Evolutionary conservation across 306 rosid species (phyloP), one percentile per base, ranked within the genome.

Genomic region (Vigna radiata): DNA sequence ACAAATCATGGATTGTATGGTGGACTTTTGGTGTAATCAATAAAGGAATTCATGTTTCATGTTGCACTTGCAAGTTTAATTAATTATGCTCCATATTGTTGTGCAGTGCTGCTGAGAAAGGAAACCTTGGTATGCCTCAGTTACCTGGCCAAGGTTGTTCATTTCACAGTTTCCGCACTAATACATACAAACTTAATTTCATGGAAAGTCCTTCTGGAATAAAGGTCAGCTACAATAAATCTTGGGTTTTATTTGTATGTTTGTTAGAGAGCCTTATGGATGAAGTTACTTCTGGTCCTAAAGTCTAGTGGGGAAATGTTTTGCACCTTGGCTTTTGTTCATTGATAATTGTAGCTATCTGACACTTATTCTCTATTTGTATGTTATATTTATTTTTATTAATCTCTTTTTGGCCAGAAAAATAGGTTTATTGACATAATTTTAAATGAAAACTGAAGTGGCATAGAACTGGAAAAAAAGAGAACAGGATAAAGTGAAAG

Each of bases 71-170:
- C 76, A 33, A 77, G 60, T 70, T 63, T 78, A 31, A 47, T 47
- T 59, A 56, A 39, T 31, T 16, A 13, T 33, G 17, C 39, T 64
- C 54, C 31, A 15, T 21, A 50, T 62, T 70, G 71, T 76, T 78
- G 83, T 85, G 79, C 85, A 91, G 98, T 59, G 88, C 90, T 59
- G 89, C 87, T 11, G 96, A 92, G 58, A 96, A 84, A 86, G 96
- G 93, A 53, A 96, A 96, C 80, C 99, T 96, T 43, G 99, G 97
- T 9, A 89, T 95, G 77, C 97, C 97, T 63, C 99, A 95, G 79
- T 82, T 95, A 81, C 93, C 97, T 9, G 99, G 99, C 54, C 97
- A 95, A 85, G 99, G 99, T 56, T 95, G 99, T 78, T 95, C 97
- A n/a, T 92, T 95, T 85, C 99, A 95, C 64, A 92, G 99, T 87